Evolutionary conservation across 768 basidiomycete species (phyloP).

Genomic region (Hebeloma cylindrosporum): DNA sequence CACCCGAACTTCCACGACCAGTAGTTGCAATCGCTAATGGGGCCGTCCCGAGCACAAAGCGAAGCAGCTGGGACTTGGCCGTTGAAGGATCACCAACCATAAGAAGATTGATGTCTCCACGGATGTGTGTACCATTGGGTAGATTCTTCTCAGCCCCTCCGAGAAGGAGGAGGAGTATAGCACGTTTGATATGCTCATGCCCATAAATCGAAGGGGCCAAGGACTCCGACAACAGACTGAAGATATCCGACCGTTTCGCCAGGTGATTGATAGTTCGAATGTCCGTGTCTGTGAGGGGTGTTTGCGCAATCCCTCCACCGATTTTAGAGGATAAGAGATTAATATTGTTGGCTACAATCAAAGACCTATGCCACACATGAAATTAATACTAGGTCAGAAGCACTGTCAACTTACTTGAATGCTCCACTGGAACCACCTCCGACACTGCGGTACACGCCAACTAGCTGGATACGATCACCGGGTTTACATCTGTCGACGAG

Average conservation of each 20-base stretch:
- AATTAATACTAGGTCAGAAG: no score
- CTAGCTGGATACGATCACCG: slow-evolving; percentile 95
- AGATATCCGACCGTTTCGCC: slow-evolving; percentile 83
- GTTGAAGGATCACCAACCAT: slow-evolving; percentile 99
- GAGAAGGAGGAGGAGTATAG: slow-evolving; percentile 87
- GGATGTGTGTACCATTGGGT: slow-evolving; percentile 95
- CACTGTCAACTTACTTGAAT: slow-evolving; percentile 73
- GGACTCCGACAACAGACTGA: slow-evolving; percentile 86
- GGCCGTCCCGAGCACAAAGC: slow-evolving; percentile 94
- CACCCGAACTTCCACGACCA: slow-evolving; percentile 96
- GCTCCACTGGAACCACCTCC: slow-evolving; percentile 88
- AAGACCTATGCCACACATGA: no score
- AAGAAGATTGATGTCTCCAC: slow-evolving; percentile 98
- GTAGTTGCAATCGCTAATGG: slow-evolving; percentile 98
- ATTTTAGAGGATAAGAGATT: slow-evolving; percentile 93
- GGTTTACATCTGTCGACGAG: slow-evolving; percentile 97
- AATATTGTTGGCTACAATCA: slow-evolving; percentile 93
- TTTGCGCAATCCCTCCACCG: slow-evolving; percentile 93
- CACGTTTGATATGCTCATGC: slow-evolving; percentile 93
- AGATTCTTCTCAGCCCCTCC: slow-evolving; percentile 98
- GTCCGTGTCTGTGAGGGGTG: slow-evolving; percentile 87
- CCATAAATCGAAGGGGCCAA: slow-evolving; percentile 98
- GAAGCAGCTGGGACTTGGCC: slow-evolving; percentile 93
- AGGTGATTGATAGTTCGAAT: slow-evolving; percentile 96
- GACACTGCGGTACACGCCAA: slow-evolving; percentile 91